Evolutionary conservation across 148 eudicot genomes (phyloP), one percentile per base, ranked within the genome.

Genomic region (Rhododendron griersonianum): DNA sequence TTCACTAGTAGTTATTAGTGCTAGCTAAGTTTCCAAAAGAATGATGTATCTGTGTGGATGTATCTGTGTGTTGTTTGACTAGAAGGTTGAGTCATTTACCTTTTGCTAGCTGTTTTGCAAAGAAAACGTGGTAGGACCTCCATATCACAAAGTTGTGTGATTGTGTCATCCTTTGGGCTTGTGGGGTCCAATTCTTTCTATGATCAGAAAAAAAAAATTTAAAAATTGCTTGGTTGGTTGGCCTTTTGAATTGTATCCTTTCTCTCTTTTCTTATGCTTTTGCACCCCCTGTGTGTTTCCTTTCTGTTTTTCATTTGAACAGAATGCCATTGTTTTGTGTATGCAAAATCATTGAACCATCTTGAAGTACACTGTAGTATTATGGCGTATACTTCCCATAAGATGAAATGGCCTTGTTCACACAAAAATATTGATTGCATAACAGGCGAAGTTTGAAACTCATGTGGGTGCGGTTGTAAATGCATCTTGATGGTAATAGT

Each of bases 41-140:
- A 86, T 87, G 86, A 86, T 86, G 65, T 81, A 86, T 69, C n/a
- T 87, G 84, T 83, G 80, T 63, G 83, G 81, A 90, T 84, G 86
- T 81, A 86, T 87, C 79, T 91, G 37, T 86, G 44, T 88, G 82
- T 85, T 86, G 85, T 84, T 91, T 84, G 92, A 89, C 91, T 88
- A 85, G n/a, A 81, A 51, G 69, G 83, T 71, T 79, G 30, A 90
- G 61, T 85, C 89, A 76, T 87, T 83, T 65, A 55, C 87, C 86
- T 88, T 79, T 81, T 89, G 67, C 79, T 48, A 73, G 86, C 86
- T 84, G 86, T 84, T 84, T 48, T 78, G 65, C 80, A 84, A 33
- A 71, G 47, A 84, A 84, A 50, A 48, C 80, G 39, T 84, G 79
- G 85, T 84, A 59, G 93, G 85, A n/a, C 45, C 65, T n/a, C 47